Conservation (phyloP, 805 yeast genomes). For the Candida methanosorbosa region DNA sequence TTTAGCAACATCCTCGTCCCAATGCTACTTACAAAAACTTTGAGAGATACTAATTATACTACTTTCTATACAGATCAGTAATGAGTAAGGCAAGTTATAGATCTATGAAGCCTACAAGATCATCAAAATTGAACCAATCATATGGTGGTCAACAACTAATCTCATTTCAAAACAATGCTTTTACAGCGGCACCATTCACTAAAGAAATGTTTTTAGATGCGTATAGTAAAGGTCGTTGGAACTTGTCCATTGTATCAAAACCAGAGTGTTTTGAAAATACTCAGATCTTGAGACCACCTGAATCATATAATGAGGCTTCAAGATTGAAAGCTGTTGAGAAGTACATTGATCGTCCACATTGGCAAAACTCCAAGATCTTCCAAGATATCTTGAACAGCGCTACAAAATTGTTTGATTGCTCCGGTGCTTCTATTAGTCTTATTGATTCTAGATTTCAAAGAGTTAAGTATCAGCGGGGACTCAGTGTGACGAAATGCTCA, state of each 20-base stretch:
- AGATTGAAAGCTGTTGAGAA: conserved; percentile 36
- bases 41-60: too few relatives aligned
- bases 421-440: conserved; percentile 54
- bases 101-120: too few relatives aligned
- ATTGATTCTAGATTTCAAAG: conserved; percentile 38
- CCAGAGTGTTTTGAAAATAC: conserved; percentile 43
- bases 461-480: conserved; percentile 39
- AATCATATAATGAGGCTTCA: conserved; percentile 37
- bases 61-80: too few relatives aligned
- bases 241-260: conserved; percentile 42
- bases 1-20: too few relatives aligned
- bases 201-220: conserved; percentile 47
- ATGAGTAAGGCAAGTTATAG: too few relatives aligned
- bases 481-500: conserved; percentile 42
- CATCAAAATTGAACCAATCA: too few relatives aligned
- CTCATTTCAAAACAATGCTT: too few relatives aligned
- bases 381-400: conserved; percentile 28
- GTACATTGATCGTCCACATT: conserved; percentile 33
- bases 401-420: conserved; percentile 32
- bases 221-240: conserved; percentile 49
- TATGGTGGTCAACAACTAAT: too few relatives aligned
- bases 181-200: conserved; percentile 38
- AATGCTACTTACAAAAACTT: too few relatives aligned
- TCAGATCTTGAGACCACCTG: conserved; percentile 54
- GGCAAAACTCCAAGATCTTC: conserved; percentile 36